These are phyloP conservation scores for Aspergillus piperis DNA, from an alignment of 2,329 filamentous ascomycete genomes.

Conservation along the genomic window DNA sequence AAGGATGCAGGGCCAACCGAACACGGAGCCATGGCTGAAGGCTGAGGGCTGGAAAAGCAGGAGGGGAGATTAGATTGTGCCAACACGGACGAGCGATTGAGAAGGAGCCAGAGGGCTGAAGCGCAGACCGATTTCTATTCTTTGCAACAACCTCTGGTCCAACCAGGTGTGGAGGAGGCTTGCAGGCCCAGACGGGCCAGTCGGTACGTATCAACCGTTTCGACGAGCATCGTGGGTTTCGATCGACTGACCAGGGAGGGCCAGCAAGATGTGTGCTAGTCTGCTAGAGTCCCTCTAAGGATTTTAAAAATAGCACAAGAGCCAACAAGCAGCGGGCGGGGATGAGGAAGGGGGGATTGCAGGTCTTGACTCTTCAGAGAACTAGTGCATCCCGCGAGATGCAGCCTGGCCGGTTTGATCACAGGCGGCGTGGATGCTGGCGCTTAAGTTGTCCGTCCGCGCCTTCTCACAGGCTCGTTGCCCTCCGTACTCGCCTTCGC, in stretches of 20 bases:
- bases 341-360: conserved; percentile 6
- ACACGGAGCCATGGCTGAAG: conserved; percentile 31
- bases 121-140: conserved; percentile 27
- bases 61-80: conserved; percentile 20
- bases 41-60: conserved; percentile 16
- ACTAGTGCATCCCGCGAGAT: conserved; percentile 19
- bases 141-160: conserved; percentile 28
- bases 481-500: conserved; percentile 7
- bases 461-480: conserved; percentile 18
- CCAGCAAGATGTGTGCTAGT: conserved; percentile 8
- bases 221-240: conserved; percentile 15
- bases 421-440: conserved; percentile 33
- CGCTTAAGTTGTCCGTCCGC: conserved; percentile 28
- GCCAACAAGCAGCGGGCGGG: conserved; percentile 17
- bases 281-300: background rate
- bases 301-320: conserved; percentile 23
- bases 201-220: conserved; percentile 16
- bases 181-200: conserved; percentile 5
- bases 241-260: conserved; percentile 21
- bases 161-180: conserved; percentile 22
- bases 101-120: conserved; percentile 20
- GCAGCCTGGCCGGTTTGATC: conserved; percentile 33
- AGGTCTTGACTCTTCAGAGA: conserved; percentile 21
- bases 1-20: conserved; percentile 29
- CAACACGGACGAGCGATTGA: conserved; percentile 18